These are phyloP conservation scores for Pseudogymnoascus sp. DNA, from an alignment of 2,329 filamentous ascomycete genomes.

Conservation along the genomic window DNA sequence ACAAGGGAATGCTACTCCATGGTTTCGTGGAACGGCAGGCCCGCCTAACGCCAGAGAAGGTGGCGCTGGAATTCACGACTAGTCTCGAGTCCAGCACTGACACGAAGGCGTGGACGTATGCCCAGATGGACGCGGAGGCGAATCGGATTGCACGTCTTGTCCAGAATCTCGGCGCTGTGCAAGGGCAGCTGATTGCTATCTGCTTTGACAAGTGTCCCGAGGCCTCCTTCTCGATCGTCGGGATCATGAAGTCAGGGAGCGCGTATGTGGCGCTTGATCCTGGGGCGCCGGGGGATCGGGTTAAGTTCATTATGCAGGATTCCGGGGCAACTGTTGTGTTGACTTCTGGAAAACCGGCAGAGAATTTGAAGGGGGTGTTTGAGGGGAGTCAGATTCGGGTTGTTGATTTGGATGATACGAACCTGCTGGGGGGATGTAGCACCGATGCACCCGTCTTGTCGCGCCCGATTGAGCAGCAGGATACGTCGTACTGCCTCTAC, in stretches of 20 bases:
- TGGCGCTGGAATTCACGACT: constrained; percentile 68
- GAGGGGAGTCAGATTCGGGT: constrained; percentile 16
- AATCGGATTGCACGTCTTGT: constrained; percentile 66
- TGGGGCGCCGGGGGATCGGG: constrained; percentile 28
- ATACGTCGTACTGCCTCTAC: constrained; percentile 29
- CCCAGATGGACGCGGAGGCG: constrained; percentile 59
- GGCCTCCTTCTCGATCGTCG: constrained; percentile 30
- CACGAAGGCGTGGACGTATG: constrained; percentile 62
- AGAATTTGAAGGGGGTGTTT: constrained; percentile 29
- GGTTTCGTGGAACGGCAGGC: constrained; percentile 67
- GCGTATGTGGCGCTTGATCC: constrained; percentile 34
- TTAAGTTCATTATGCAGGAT: constrained; percentile 41
- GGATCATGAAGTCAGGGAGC: constrained; percentile 30
- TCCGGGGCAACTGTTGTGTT: constrained; percentile 58
- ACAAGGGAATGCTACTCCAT: constrained; percentile 55
- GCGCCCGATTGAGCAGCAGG: constrained; percentile 19
- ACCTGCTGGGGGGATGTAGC: constrained; percentile 12
- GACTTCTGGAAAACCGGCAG: constrained; percentile 40
- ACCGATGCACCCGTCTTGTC: constrained; percentile 21
- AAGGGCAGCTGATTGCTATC: constrained; percentile 40
- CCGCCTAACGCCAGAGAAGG: constrained; percentile 43
- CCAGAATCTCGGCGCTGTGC: constrained; percentile 35
- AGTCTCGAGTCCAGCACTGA: constrained; percentile 39
- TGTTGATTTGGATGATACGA: constrained; percentile 23
- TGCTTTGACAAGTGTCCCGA: constrained; percentile 33